These are phyloP conservation scores for Trifolium pratense DNA, from an alignment of 306 rosid species.

Conservation along the genomic window DNA sequence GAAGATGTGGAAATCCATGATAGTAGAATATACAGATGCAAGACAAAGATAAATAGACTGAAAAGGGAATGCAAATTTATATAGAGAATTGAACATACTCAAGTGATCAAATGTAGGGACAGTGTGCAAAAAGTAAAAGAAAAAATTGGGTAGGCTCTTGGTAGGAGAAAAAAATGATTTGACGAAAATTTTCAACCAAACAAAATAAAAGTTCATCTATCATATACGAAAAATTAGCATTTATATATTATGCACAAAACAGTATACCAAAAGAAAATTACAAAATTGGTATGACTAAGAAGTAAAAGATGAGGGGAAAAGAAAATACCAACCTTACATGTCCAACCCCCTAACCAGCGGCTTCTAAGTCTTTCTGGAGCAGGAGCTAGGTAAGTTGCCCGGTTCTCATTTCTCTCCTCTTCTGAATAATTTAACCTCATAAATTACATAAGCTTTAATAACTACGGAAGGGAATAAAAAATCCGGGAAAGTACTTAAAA, in stretches of 20 bases:
- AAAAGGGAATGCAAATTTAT: slow-evolving; percentile 20
- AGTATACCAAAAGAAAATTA: slow-evolving; percentile 12
- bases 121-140: slow-evolving; percentile 16
- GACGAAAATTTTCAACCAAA: slow-evolving; percentile 3
- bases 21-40: slow-evolving; percentile 30
- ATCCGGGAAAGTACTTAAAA: slow-evolving; percentile 36
- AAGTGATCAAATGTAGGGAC: slow-evolving; percentile 8
- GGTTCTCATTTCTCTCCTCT: slow-evolving; percentile 45
- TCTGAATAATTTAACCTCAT: slow-evolving; percentile 41
- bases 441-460: slow-evolving; percentile 30
- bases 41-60: slow-evolving; percentile 7
- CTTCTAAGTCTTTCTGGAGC: slow-evolving; percentile 68
- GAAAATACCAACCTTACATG: slow-evolving; percentile 64
- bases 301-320: too few relatives aligned
- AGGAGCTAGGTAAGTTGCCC: slow-evolving; percentile 40
- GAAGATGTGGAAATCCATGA: slow-evolving; percentile 38
- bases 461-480: slow-evolving; percentile 12
- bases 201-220: slow-evolving; percentile 12
- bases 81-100: slow-evolving; percentile 25
- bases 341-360: slow-evolving; percentile 90
- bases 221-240: slow-evolving; percentile 18
- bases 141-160: slow-evolving; percentile 16
- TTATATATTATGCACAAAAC: not conserved
- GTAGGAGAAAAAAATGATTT: slow-evolving; percentile 11
- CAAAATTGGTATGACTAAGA: too few relatives aligned